A percentile compares a stretch with the other conserved stretches of the same genome.
Evolutionary conservation across 2,329 filamentous ascomycete species (phyloP).

Genomic region (Exophiala sp.): DNA sequence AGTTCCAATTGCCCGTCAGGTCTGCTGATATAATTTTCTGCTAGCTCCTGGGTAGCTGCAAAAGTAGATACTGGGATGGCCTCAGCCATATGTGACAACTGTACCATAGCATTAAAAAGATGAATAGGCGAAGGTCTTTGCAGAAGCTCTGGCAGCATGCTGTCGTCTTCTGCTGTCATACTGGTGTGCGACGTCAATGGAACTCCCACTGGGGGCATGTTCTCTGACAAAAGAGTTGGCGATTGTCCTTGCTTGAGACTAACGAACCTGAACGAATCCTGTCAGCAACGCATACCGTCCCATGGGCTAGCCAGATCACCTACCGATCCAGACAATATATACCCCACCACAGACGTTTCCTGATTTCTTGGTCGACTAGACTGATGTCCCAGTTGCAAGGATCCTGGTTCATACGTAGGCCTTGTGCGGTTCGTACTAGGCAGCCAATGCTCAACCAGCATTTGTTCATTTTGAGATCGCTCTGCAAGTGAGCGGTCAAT

Average conservation of each 20-base stretch:
- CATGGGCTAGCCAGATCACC: not conserved
- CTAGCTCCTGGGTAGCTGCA: not conserved
- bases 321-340: not conserved
- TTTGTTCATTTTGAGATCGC: not conserved
- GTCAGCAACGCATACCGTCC: not conserved
- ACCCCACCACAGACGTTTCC: not conserved
- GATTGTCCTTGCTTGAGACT: not conserved
- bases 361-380: not conserved
- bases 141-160: not conserved
- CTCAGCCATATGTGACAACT: not conserved
- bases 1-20: not conserved
- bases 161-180: not conserved
- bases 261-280: not conserved
- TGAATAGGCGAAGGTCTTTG: not conserved
- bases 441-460: not conserved
- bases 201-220: not conserved
- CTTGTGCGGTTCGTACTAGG: not conserved
- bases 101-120: not conserved
- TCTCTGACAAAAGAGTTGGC: not conserved
- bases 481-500: not conserved
- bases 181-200: not conserved
- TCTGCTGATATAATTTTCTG: not conserved
- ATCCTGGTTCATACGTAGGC: not conserved
- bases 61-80: not conserved
- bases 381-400: not conserved